Evolutionary conservation across 2,329 filamentous ascomycete species (phyloP), one percentile per base, ranked within the genome.

Genomic region (Trichoderma citrinoviride): DNA sequence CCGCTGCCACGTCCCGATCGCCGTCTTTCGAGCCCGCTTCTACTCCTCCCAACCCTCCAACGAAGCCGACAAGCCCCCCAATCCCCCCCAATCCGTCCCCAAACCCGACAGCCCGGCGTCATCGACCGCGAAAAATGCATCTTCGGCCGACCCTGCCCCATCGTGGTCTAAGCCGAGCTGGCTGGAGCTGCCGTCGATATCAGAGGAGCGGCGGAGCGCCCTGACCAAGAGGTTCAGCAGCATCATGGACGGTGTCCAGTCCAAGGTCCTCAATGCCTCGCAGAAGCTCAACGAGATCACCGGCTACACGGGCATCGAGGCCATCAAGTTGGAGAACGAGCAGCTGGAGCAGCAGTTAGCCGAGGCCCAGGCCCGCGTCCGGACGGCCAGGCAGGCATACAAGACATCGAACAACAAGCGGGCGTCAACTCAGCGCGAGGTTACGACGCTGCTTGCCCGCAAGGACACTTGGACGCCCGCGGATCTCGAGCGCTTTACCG

Each of bases 401-500:
- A 90, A 94, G 71, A 83, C 87, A n/a, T 92, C 93, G 37, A 93
- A 95, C 69, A 84, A 89, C 63, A 88, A 90, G 70, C 91, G 96
- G 70, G 90, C 92, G n/a, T 81, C 89, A 17, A 96, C 93, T 1
- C 94, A 98, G 79, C 92, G 95, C 70, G 95, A 99, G 81, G 93
- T 98, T 44, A 97, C 96, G 53, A 92, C 93, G 23, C 85, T 99
- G 25, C 85, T 99, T 7, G 94, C 97, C 67, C 87, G 95, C 65
- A 98, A 99, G 78, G 92, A 97, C 77, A 90, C 89, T 19, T 99
- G 95, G 95, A 88, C 88, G 0, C 88, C 93, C 0, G 76, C 81
- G 1, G 95, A 99, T 78, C 85, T 99, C 33, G 95, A 99, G 78
- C 88, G 94, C 64, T 99, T 99, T 82, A 99, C 96, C 65, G 84